phyloP scores from a whole-genome alignment of 2,329 filamentous ascomycete species.

The Ceratocystis papillata region DNA sequence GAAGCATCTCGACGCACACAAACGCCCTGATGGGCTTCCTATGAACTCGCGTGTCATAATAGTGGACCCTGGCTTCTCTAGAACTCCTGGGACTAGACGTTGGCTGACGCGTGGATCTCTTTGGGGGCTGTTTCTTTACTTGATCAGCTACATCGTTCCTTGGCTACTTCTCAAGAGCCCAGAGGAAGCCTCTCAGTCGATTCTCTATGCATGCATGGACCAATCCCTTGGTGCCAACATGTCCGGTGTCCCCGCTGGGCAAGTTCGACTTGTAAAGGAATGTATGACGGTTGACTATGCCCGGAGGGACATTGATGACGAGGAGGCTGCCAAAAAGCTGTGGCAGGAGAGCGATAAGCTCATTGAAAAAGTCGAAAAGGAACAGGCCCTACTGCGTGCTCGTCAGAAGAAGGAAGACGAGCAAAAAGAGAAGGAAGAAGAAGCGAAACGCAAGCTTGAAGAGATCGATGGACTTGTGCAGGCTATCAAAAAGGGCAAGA shows the following conservation, averaged over 20 bases:
- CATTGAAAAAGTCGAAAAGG: constrained; percentile 71
- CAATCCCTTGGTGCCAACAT: constrained; percentile 39
- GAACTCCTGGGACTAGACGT: constrained; percentile 76
- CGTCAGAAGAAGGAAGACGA: constrained; percentile 33
- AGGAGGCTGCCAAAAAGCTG: constrained; percentile 67
- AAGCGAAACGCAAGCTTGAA: constrained; percentile 30
- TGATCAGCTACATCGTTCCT: constrained; percentile 65
- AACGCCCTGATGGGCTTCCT: constrained; percentile 70
- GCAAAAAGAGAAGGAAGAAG: constrained; percentile 30
- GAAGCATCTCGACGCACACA: constrained; percentile 76
- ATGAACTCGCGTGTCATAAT: constrained; percentile 75
- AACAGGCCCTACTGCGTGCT: constrained; percentile 51
- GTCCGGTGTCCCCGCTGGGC: constrained; percentile 47
- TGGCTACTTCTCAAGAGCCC: constrained; percentile 86
- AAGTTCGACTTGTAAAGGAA: constrained; percentile 71
- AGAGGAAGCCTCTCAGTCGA: constrained; percentile 71
- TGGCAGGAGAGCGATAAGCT: constrained; percentile 85
- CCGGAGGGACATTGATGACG: constrained; percentile 64
- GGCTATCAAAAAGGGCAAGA: constrained; percentile 33
- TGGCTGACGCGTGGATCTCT: constrained; percentile 81
- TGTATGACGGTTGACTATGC: constrained; percentile 66
- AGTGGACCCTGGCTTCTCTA: constrained; percentile 72
- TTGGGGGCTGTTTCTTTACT: constrained; percentile 65
- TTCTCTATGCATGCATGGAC: constrained; percentile 81
- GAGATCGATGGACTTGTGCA: constrained; percentile 33